phyloP scores from a whole-genome alignment of 805 yeast genomes.

The Yamadazyma paraphyllophila region DNA sequence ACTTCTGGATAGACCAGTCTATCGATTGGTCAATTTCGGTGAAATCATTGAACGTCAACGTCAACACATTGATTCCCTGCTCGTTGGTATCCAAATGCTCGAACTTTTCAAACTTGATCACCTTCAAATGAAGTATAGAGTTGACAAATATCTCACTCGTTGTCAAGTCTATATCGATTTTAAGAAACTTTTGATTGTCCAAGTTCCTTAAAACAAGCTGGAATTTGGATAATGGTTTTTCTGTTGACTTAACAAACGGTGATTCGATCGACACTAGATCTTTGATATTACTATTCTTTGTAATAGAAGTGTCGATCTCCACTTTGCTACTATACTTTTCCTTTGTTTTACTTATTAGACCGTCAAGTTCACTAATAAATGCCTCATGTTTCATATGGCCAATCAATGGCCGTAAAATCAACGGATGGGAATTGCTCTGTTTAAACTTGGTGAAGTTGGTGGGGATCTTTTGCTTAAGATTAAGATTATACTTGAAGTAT shows the following conservation, averaged over 20 bases:
- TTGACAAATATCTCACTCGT: slow-evolving; percentile 43
- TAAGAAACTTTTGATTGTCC: slow-evolving; percentile 19
- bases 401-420: slow-evolving; percentile 54
- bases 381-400: slow-evolving; percentile 58
- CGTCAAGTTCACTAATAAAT: slow-evolving; percentile 27
- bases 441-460: slow-evolving; percentile 46
- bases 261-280: slow-evolving; percentile 16
- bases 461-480: slow-evolving; percentile 45
- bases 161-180: slow-evolving; percentile 30
- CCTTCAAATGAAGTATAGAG: slow-evolving; percentile 32
- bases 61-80: slow-evolving; percentile 40
- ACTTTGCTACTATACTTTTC: slow-evolving; percentile 13
- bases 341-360: slow-evolving; percentile 26
- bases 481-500: slow-evolving; percentile 49
- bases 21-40: slow-evolving; percentile 55
- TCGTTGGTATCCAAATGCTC: slow-evolving; percentile 26
- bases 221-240: slow-evolving; percentile 35
- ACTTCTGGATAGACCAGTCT: slow-evolving; percentile 49
- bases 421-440: slow-evolving; percentile 42
- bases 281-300: slow-evolving; percentile 27
- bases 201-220: slow-evolving; percentile 21
- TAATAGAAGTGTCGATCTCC: slow-evolving; percentile 9
- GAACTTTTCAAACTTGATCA: slow-evolving; percentile 27
- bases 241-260: slow-evolving; percentile 40
- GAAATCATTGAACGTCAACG: slow-evolving; percentile 48